Evolutionary conservation across 257 asterid genomes (phyloP).

Genomic region (Gentiana macrophylla): DNA sequence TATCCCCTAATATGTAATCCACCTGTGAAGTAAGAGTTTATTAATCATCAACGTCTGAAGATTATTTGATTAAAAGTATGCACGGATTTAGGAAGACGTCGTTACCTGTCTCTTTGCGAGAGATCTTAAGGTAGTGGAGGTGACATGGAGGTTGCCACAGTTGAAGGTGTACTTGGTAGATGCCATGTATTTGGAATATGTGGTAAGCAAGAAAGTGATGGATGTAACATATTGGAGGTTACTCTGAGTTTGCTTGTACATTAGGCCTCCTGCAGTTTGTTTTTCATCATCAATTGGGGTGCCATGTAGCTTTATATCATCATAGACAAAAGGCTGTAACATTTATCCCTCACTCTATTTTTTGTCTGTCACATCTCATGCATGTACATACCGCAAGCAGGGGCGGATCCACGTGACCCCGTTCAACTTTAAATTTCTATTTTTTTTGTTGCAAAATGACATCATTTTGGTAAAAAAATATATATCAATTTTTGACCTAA

Average conservation of each 20-base stretch:
- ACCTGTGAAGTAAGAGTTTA: conserved; percentile 24
- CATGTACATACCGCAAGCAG: too few species aligned
- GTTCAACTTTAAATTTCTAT: too few species aligned
- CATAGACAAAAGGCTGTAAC: too few species aligned
- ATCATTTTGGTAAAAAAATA: too few species aligned
- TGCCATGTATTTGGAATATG: conserved; percentile 87
- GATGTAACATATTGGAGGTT: conserved; percentile 79
- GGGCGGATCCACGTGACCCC: too few species aligned
- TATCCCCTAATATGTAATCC: conserved; percentile 70
- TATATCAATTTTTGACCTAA: too few species aligned
- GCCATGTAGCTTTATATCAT: too few species aligned
- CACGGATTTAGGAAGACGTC: not conserved
- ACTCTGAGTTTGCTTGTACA: conserved; percentile 56
- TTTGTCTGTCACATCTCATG: too few species aligned
- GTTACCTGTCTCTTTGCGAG: conserved; percentile 53
- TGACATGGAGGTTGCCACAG: conserved; percentile 40
- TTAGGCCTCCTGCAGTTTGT: conserved; percentile 47
- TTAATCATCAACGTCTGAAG: too few species aligned
- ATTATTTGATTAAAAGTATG: not conserved
- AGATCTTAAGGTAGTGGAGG: conserved; percentile 26
- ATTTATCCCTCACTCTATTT: too few species aligned
- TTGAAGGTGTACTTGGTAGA: conserved; percentile 34
- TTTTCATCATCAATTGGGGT: too few species aligned
- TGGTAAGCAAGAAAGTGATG: conserved; percentile 57
- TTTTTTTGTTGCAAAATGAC: too few species aligned